Base-by-base conservation (phyloP, 2,329 filamentous ascomycete species). In the Penicillium vulpinum region DNA sequence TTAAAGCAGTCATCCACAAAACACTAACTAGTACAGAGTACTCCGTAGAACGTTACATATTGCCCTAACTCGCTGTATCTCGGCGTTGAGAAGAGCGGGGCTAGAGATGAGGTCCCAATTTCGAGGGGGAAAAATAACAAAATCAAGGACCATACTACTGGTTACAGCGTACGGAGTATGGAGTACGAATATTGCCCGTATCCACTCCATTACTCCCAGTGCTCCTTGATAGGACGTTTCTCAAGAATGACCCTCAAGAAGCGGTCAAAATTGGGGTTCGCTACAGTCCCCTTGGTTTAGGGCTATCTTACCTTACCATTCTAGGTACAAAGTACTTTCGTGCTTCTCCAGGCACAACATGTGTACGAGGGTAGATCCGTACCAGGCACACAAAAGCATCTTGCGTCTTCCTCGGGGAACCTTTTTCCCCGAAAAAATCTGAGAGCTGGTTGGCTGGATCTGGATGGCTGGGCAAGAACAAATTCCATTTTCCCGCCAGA, bases 51-150 rank as follows among this genome's bases (percentile, higher is more conserved):
- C 6, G 7, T 26, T 29, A 29, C 18, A 8, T 10, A 6, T 49
- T 28, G 47, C 47, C 35, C 35, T 40, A 50, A 44, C 38, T 21
- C 28, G 13, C 10, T 40, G 48, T 29, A 35, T 35, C 21, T 21
- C 31, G 15, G 49, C 18, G 18, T 21, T 2, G 18, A 26, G 15
- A 10, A 24, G 28, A 54, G 61, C 61, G 62, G 58, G 60, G 58
- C 60, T 21, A 24, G 29, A 22, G 21, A 35, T 13, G 35, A 28
- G 28, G 21, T 40, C 16, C 26, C 41, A 45, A 39, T 40, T 35
- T 35, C 8, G 26, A 29, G 15, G 2, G 9, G 5, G 4, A 8
- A 36, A 18, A 50, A 16, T n/a, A 33, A 3, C 10, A 18, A 41
- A 29, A 29, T 3, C 16, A 0, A 36, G n/a, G n/a, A 26, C 38